Evolutionary conservation across 2,329 filamentous ascomycete species (phyloP), one percentile per base, ranked within the genome.

Genomic region (Fusarium papillatum): DNA sequence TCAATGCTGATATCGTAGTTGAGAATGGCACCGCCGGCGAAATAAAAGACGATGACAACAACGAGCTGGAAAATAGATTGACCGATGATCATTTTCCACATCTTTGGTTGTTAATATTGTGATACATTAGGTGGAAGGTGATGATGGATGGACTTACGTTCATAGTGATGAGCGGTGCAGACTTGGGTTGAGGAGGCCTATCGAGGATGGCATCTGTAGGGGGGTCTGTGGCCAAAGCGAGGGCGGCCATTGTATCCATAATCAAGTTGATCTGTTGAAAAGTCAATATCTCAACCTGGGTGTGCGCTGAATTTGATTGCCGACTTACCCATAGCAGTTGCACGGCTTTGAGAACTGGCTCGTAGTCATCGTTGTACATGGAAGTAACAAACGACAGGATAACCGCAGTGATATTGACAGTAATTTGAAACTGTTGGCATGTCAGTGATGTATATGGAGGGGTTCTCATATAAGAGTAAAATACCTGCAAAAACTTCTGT

Each of bases 41-140:
- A 92, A 82, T 92, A 86, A 6, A 91, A 82, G 1, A 88, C 81
- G 46, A 90, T 85, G 5, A 88, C 90, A 46, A 89, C 85, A 10
- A 74, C 88, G 0, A 96, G 89, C 82, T 97, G 94, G 82, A 94
- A 95, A 73, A 96, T 90, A 10, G 93, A 90, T 82, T 97, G 94
- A 0, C 94, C 94, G 66, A 95, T 90, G 71, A 97, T 96, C 94
- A 96, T 97, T 86, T 97, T 97, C 93, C 93, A 94, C 94, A 96
- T 96, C 68, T 68, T 46, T 4, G 10, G 29, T 14, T 34, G 14
- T 63, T 41, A 68, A 26, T 16, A 34, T 34, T 55, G 7, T 24
- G 3, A 39, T 17, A 39, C 8, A 19, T 24, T 11, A 39, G 5
- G 36, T 36, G 5, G 14, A 22, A 22, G 50, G 29, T 29, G 46